Base-by-base conservation (phyloP, 2,329 filamentous ascomycete species). In the Fusarium oxysporum region DNA sequence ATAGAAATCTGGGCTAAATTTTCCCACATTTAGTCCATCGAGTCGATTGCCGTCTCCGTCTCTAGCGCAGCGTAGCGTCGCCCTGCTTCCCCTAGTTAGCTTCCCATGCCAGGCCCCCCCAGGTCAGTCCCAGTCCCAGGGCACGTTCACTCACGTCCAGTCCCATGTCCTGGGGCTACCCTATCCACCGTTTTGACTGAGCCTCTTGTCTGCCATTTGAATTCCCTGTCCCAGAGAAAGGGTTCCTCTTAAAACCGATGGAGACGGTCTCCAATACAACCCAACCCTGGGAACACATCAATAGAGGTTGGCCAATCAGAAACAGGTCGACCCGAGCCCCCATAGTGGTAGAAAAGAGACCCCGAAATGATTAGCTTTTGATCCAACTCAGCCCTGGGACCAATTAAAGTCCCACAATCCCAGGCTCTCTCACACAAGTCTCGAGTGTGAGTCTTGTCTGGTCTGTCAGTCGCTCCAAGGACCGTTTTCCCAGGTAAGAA, bases 1-100 rank as follows among this genome's bases (percentile, higher is more conserved):
- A 73, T 37, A 35, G 23, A 30, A 51, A 51, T 57, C 19, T 35
- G 57, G 37, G 54, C 47, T 62, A 76, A 75, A 72, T 76, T 75
- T 70, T 61, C 70, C 74, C 74, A 65, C 44, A 63, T 71, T 73
- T 45, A 71, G 65, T 55, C 65, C 59, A 50, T 76, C 62, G 41
- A 68, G 40, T 67, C 48, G 62, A 70, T 66, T 68, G 50, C 62
- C 55, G 53, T 70, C 44, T 71, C 62, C 38, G 38, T 56, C 56
- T 63, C 23, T 43, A 62, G 64, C 45, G 44, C 30, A 68, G 55
- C 63, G 58, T 60, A 72, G 69, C 47, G 62, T 72, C 59, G 65
- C 51, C 65, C 61, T 65, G 59, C 56, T 72, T 56, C 53, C 62
- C 62, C 45, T 71, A 60, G 70, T 56, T 48, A 10, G 50, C 50